Percentiles rank a stretch among this genome's conserved stretches.
These are phyloP conservation scores for Coniosporium apollinis DNA, from an alignment of 495 filamentous ascomycete genomes.

Conservation along the genomic window DNA sequence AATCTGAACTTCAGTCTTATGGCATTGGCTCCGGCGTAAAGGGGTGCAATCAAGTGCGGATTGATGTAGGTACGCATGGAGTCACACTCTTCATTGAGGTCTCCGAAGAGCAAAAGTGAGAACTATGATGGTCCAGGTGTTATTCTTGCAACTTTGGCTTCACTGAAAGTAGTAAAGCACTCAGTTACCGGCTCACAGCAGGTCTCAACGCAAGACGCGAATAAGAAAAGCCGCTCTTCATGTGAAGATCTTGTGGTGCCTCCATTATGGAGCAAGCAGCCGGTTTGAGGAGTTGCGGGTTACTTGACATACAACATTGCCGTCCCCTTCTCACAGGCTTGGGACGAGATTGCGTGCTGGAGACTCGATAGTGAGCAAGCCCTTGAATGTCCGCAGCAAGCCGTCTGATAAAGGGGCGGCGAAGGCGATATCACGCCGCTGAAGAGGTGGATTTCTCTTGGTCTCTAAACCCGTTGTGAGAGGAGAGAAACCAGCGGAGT, in stretches of 20 bases:
- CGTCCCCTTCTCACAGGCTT: background rate
- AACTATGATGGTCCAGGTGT: constrained; percentile 22
- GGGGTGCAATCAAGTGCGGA: too few relatives aligned
- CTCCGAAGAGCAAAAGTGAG: constrained; percentile 15
- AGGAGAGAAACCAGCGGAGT: too few relatives aligned
- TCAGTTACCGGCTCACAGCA: constrained; percentile 13
- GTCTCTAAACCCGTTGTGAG: too few relatives aligned
- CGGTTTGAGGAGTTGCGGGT: constrained; percentile 14
- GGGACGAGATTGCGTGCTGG: background rate
- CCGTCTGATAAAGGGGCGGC: background rate
- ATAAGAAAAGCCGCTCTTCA: constrained; percentile 11
- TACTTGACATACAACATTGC: background rate
- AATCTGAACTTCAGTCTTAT: constrained; percentile 17
- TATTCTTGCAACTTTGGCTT: constrained; percentile 20
- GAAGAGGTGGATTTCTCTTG: too few relatives aligned
- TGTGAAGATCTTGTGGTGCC: constrained; percentile 11
- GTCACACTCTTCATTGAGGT: constrained; percentile 18
- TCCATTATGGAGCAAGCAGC: constrained; percentile 1
- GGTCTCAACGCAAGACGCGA: constrained; percentile 12
- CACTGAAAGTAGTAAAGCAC: too few relatives aligned
- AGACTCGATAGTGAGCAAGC: background rate
- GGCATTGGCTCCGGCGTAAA: constrained; percentile 11
- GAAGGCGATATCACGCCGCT: too few relatives aligned
- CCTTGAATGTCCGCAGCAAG: background rate
- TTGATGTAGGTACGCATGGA: constrained; percentile 19